Conservation (phyloP, 768 basidiomycete species). For the Lyophyllum shimeji region DNA sequence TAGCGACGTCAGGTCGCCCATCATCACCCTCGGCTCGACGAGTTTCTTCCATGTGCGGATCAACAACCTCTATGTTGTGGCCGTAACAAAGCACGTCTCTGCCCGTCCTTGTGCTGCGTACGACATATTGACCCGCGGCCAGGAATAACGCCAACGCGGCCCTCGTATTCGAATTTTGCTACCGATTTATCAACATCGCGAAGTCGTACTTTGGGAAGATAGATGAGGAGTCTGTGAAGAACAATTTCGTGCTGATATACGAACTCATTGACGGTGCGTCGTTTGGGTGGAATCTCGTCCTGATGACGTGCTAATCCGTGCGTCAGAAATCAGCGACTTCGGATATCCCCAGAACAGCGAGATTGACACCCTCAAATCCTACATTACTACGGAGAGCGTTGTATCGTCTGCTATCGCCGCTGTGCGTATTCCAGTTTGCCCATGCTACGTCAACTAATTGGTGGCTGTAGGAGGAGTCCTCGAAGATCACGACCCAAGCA, state of each 20-base stretch:
- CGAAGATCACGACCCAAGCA: constrained; percentile 95
- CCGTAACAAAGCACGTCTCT: constrained; percentile 83
- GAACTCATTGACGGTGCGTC: constrained; percentile 92
- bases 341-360: constrained; percentile 99
- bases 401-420: constrained; percentile 83
- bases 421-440: constrained; percentile 40
- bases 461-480: constrained; percentile 81
- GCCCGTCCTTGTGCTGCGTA: neutral
- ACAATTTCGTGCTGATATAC: constrained; percentile 98
- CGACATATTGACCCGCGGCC: constrained; percentile 1
- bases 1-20: constrained; percentile 94
- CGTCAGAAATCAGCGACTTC: constrained; percentile 92
- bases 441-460: neutral
- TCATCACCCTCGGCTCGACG: constrained; percentile 95
- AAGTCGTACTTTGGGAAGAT: constrained; percentile 98
- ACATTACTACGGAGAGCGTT: constrained; percentile 97
- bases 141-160: constrained; percentile 98
- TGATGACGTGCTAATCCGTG: constrained; percentile 1
- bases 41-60: constrained; percentile 98
- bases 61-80: constrained; percentile 94
- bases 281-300: neutral
- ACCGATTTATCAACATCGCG: constrained; percentile 92
- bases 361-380: constrained; percentile 94
- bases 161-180: constrained; percentile 96
- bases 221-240: constrained; percentile 97